phyloP scores from a whole-genome alignment of 2,329 filamentous ascomycete species.

The Ophiosphaerella narmari region DNA sequence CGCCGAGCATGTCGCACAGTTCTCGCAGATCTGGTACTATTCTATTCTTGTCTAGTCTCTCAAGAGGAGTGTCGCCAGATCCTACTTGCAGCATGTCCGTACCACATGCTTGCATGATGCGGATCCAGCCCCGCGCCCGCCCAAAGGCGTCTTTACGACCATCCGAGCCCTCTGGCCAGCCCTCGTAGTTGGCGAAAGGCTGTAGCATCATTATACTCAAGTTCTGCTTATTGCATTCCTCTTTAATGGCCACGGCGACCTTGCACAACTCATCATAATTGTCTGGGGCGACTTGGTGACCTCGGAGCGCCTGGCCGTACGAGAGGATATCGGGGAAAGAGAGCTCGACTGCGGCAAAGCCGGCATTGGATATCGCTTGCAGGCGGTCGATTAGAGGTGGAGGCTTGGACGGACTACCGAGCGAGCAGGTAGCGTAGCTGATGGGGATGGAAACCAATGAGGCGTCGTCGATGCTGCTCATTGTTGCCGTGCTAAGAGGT shows the following conservation, averaged over 20 bases:
- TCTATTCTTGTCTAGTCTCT: conserved; percentile 58
- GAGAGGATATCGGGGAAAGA: conserved; percentile 73
- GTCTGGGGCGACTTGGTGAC: conserved; percentile 57
- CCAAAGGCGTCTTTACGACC: conserved; percentile 67
- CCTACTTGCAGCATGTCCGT: conserved; percentile 71
- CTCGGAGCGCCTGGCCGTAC: conserved; percentile 61
- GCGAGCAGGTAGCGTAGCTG: conserved; percentile 62
- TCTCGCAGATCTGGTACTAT: conserved; percentile 66
- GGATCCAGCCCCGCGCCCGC: conserved; percentile 68
- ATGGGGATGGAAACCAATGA: conserved; percentile 51
- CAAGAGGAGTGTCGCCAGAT: conserved; percentile 64
- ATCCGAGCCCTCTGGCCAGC: conserved; percentile 64
- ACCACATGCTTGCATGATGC: conserved; percentile 71
- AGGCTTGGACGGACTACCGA: conserved; percentile 50
- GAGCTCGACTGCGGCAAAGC: conserved; percentile 73
- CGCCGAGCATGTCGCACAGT: conserved; percentile 59
- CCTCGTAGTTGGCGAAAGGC: conserved; percentile 77
- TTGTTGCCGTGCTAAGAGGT: conserved; percentile 13
- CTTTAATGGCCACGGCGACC: conserved; percentile 60
- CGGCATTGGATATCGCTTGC: conserved; percentile 65
- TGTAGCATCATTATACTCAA: conserved; percentile 73
- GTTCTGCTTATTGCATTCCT: conserved; percentile 58
- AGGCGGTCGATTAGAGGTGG: conserved; percentile 63
- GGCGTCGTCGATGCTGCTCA: conserved; percentile 40
- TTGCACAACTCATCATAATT: conserved; percentile 64